A percentile compares a stretch with the other conserved stretches of the same genome.
Evolutionary conservation across 2,329 filamentous ascomycete genomes (phyloP).

Genomic region (Fusarium chlamydosporum): DNA sequence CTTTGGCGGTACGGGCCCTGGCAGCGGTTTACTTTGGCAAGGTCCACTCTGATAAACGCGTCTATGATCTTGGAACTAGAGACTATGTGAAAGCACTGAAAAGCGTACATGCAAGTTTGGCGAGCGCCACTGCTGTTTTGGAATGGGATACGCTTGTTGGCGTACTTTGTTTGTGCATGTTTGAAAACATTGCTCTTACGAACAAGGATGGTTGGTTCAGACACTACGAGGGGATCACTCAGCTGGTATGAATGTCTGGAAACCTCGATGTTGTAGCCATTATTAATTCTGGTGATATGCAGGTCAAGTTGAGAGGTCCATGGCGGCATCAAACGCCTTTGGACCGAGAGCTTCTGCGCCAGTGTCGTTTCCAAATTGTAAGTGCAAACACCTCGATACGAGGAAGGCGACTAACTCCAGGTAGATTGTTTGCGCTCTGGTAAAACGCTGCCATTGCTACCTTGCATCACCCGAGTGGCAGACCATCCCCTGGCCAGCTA

Average conservation of each 20-base stretch:
- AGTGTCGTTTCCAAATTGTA: constrained; percentile 35
- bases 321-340: constrained; percentile 9
- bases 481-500: neutral
- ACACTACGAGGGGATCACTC: constrained; percentile 25
- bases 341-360: constrained; percentile 20
- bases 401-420: fast-evolving
- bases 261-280: fast-evolving
- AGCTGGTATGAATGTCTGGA: neutral
- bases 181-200: constrained; percentile 27
- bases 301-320: constrained; percentile 25
- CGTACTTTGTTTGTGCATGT: constrained; percentile 29
- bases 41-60: neutral
- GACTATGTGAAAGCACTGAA: constrained; percentile 16
- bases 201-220: constrained; percentile 23
- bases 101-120: constrained; percentile 2
- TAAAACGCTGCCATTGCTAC: constrained; percentile 20
- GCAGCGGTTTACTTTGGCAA: constrained; percentile 31
- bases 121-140: neutral
- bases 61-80: constrained; percentile 6
- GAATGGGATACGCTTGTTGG: constrained; percentile 31
- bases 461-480: constrained; percentile 20
- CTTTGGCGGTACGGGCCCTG: constrained; percentile 17
- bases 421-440: constrained; percentile 19
- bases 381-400: fast-evolving
- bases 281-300: neutral